Evolutionary conservation across 305 asterid species (phyloP), one percentile per base, ranked within the genome.

Genomic region (Petunia hybrid): DNA sequence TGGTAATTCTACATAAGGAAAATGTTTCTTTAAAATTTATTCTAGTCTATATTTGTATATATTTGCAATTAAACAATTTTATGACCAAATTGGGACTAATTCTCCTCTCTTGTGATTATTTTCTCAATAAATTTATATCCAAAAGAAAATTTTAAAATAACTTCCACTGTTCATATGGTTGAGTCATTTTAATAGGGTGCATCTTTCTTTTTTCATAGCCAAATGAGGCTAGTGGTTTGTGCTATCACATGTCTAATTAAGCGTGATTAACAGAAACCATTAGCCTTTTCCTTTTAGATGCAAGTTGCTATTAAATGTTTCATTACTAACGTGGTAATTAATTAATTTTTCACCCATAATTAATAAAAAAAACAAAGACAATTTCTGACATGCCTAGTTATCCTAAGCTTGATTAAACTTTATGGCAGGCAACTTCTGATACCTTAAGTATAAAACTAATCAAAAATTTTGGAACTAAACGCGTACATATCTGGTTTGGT

Each of bases 371-470:
- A 8, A 75, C 80, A 65, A 64, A 82, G 91, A 90, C 93, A 85
- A 48, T 6, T 82, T 87, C 93, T 82, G 93, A 87, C 91, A 87
- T 67, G 77, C 81, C 81, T 83, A 75, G 88, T 70, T 84, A 89
- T 85, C 83, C 48, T 77, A 68, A 81, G 46, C 66, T 68, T 80
- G 79, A 57, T 86, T 80, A 80, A 78, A 76, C 64, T 63, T 80
- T 85, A 22, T 79, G 77, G 83, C 83, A 48, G 87, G 80, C 87
- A 77, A 41, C 55, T 78, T 56, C 77, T 77, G 84, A 82, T 63
- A 56, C 6, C 55, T 70, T 81, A 64, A 82, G 63, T 70, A 70
- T 51, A 78, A 74, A 81, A 64, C 55, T 60, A 77, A 64, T 78
- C 61, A 78, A 83, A 73, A 14, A 71, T 22, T 59, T 74, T 77